Evolutionary conservation across 1,284 basidiomycete species (phyloP).

Genomic region (Butyriboletus appendiculatus): DNA sequence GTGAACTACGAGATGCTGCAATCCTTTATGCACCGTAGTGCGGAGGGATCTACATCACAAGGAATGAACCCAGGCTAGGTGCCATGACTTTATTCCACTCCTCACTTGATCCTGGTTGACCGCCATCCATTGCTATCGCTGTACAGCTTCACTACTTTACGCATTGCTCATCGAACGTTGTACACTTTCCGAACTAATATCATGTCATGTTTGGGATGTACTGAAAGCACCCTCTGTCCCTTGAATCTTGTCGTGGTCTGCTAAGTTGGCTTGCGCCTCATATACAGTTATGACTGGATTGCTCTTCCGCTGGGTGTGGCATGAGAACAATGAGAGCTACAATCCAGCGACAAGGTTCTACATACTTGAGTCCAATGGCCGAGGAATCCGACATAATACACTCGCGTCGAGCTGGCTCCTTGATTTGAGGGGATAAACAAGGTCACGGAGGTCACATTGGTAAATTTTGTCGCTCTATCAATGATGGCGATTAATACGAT

Average conservation of each 20-base stretch:
- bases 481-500: neutral
- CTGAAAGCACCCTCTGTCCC: constrained; percentile 63
- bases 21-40: constrained; percentile 60
- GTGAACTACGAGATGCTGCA: constrained; percentile 59
- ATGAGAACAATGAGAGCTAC: constrained; percentile 4
- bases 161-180: constrained; percentile 7
- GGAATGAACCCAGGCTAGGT: constrained; percentile 20
- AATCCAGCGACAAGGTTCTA: neutral
- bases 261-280: constrained; percentile 75
- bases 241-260: constrained; percentile 79
- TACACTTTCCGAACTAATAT: constrained; percentile 6
- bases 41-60: constrained; percentile 35
- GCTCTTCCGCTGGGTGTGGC: constrained; percentile 52
- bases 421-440: constrained; percentile 74
- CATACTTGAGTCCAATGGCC: constrained; percentile 75
- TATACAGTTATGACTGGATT: constrained; percentile 77
- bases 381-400: constrained; percentile 81
- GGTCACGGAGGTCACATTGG: constrained; percentile 69
- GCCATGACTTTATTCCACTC: neutral
- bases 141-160: constrained; percentile 20
- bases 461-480: constrained; percentile 72
- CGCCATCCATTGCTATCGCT: neutral
- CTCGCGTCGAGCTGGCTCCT: constrained; percentile 65
- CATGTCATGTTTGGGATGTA: constrained; percentile 34
- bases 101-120: neutral